phyloP scores from a whole-genome alignment of 176 grass and related monocot species.

The Metroxylon sagu region DNA sequence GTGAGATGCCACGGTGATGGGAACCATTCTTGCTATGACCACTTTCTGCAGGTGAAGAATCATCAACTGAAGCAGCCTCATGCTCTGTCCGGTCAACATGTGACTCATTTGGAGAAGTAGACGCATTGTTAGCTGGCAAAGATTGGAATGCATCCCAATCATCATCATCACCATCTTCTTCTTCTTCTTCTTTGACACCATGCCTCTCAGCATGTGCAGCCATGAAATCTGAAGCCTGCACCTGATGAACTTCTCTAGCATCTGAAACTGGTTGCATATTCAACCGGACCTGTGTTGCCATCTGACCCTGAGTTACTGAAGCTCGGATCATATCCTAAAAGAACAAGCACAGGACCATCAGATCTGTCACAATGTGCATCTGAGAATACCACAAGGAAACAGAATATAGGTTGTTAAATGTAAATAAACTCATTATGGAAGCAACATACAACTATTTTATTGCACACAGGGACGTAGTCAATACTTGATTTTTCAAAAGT shows the following conservation, averaged over 20 bases:
- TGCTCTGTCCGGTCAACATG: constrained; percentile 19
- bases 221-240: constrained; percentile 22
- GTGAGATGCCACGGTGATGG: constrained; percentile 9
- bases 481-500: too few species aligned
- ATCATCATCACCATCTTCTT: constrained; percentile 43
- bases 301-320: constrained; percentile 62
- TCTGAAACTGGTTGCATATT: constrained; percentile 28
- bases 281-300: constrained; percentile 23
- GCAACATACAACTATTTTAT: constrained; percentile 4
- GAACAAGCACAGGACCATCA: constrained; percentile 8
- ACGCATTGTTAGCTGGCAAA: constrained; percentile 32
- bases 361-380: background rate
- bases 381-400: too few species aligned
- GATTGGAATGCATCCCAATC: constrained; percentile 94
- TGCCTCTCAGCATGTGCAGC: constrained; percentile 18
- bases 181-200: constrained; percentile 26
- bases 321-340: constrained; percentile 83
- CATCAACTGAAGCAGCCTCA: constrained; percentile 18
- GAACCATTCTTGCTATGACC: constrained; percentile 17
- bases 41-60: constrained; percentile 17
- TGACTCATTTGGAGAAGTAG: constrained; percentile 6
- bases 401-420: background rate
- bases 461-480: too few species aligned
- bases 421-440: background rate
- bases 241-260: constrained; percentile 21